A percentile compares a stretch with the other conserved stretches of the same genome.
These are phyloP conservation scores for Boeremia exigua DNA, from an alignment of 2,329 filamentous ascomycete species.

Conservation along the genomic window DNA sequence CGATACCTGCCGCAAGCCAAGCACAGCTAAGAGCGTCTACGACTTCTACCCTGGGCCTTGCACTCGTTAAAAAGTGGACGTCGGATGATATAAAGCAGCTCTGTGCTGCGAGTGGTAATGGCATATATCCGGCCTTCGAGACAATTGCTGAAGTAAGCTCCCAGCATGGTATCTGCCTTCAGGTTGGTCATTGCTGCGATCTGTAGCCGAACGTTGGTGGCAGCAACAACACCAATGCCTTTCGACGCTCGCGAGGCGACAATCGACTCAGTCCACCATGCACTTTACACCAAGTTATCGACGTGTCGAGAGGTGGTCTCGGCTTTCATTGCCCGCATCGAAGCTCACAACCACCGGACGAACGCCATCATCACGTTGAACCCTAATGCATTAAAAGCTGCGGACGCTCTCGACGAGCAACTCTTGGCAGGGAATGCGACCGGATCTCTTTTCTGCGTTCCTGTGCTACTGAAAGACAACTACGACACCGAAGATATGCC, in stretches of 20 bases:
- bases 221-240: slow-evolving; percentile 34
- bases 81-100: not conserved
- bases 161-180: slow-evolving; percentile 2
- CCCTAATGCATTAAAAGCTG: slow-evolving; percentile 54
- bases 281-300: slow-evolving; percentile 59
- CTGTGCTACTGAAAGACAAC: slow-evolving; percentile 69
- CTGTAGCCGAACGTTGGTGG: slow-evolving; percentile 11
- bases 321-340: slow-evolving; percentile 63
- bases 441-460: slow-evolving; percentile 65
- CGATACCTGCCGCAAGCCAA: not conserved
- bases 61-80: not conserved
- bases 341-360: slow-evolving; percentile 61
- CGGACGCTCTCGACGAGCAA: slow-evolving; percentile 57
- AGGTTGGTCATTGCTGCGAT: slow-evolving; percentile 13
- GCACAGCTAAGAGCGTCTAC: not conserved
- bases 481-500: slow-evolving; percentile 62
- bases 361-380: slow-evolving; percentile 65
- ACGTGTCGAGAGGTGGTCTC: slow-evolving; percentile 63
- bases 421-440: slow-evolving; percentile 58
- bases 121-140: not conserved
- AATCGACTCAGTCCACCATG: slow-evolving; percentile 62
- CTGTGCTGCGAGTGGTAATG: slow-evolving; percentile 4
- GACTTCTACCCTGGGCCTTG: not conserved
- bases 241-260: slow-evolving; percentile 66
- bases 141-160: not conserved